Conservation (phyloP, 805 yeast species). For the Teunomyces panamensis region DNA sequence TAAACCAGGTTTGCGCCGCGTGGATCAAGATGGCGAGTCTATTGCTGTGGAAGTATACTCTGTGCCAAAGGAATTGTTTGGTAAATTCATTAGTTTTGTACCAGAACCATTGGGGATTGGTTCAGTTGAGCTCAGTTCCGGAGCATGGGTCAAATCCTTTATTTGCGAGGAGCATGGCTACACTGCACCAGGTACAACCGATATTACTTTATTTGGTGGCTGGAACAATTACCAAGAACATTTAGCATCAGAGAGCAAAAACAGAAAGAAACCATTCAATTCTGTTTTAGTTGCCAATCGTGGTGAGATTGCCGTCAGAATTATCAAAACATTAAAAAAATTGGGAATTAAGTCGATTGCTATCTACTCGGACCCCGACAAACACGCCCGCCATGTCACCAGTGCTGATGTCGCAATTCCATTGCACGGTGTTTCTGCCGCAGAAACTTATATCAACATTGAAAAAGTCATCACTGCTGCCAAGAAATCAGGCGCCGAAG, state of each 20-base stretch:
- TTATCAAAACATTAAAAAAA: slow-evolving; percentile 82
- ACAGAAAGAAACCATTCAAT: slow-evolving; percentile 59
- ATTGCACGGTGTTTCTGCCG: slow-evolving; percentile 77
- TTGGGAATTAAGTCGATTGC: slow-evolving; percentile 79
- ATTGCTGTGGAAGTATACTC: slow-evolving; percentile 82
- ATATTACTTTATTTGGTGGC: slow-evolving; percentile 85
- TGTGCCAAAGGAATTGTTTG: slow-evolving; percentile 74
- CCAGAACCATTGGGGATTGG: slow-evolving; percentile 97
- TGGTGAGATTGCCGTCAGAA: slow-evolving; percentile 96
- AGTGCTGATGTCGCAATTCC: slow-evolving; percentile 81
- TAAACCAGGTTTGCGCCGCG: slow-evolving; percentile 88
- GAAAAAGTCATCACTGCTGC: slow-evolving; percentile 88
- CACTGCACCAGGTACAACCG: slow-evolving; percentile 63
- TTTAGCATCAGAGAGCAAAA: slow-evolving; percentile 27
- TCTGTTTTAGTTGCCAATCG: slow-evolving; percentile 93
- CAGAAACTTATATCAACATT: slow-evolving; percentile 83
- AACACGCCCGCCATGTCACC: slow-evolving; percentile 81
- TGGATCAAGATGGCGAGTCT: slow-evolving; percentile 48
- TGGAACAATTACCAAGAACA: slow-evolving; percentile 67
- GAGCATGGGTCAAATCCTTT: slow-evolving; percentile 86
- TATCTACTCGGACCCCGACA: slow-evolving; percentile 86
- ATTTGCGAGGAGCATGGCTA: slow-evolving; percentile 93
- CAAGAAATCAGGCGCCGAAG: slow-evolving; percentile 78
- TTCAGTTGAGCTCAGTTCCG: slow-evolving; percentile 75
- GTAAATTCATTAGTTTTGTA: slow-evolving; percentile 80